Conservation (phyloP, 768 basidiomycete genomes). For the Suillus plorans region DNA sequence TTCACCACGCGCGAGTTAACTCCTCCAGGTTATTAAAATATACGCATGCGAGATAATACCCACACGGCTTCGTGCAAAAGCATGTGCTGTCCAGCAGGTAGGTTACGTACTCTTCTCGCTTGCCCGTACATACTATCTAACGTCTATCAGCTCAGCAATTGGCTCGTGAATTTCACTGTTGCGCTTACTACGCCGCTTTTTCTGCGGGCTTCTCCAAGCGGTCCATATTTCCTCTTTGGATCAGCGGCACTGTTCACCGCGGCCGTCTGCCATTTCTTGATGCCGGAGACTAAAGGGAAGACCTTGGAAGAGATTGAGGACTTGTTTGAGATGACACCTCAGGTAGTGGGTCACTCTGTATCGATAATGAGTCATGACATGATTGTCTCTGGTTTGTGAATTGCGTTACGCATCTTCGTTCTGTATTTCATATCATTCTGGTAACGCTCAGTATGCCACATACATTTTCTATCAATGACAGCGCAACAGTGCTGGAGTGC, state of each 20-base stretch:
- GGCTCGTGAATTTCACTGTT: slow-evolving; percentile 41
- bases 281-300: slow-evolving; percentile 46
- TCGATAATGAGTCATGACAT: no score
- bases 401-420: background rate
- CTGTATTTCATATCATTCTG: background rate
- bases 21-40: slow-evolving; percentile 33
- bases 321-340: slow-evolving; percentile 29
- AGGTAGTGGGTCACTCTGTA: background rate
- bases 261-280: slow-evolving; percentile 37
- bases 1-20: background rate
- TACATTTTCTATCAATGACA: background rate
- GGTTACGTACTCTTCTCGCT: slow-evolving; percentile 10
- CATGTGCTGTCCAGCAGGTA: slow-evolving; percentile 44
- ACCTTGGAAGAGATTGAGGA: slow-evolving; percentile 43
- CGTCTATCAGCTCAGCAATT: slow-evolving; percentile 22
- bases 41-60: slow-evolving; percentile 50
- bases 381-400: background rate
- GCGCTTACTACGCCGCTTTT: slow-evolving; percentile 48
- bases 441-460: background rate
- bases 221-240: slow-evolving; percentile 49
- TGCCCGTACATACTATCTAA: slow-evolving; percentile 2
- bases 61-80: slow-evolving; percentile 43
- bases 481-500: background rate
- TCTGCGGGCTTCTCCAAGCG: slow-evolving; percentile 42
- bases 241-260: slow-evolving; percentile 36